Evolutionary conservation across 2,329 filamentous ascomycete species (phyloP), one percentile per base, ranked within the genome.

Genomic region (Penicillium sp.): DNA sequence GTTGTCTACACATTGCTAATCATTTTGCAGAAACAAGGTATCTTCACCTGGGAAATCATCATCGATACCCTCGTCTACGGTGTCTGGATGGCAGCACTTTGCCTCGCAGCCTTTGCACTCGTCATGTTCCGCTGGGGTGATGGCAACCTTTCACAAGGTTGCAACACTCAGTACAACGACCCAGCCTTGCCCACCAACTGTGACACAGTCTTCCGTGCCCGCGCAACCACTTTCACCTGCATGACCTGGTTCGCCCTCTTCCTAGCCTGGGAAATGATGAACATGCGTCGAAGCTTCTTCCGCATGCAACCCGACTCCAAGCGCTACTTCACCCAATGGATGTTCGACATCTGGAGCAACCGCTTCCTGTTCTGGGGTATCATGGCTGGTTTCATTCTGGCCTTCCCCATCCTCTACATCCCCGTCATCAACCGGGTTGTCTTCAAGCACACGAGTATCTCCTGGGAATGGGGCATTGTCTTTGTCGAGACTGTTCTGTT

Each of bases 31-130:
- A 76, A 77, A 62, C 65, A 68, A 43, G 84, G 84, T 46, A 80
- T 90, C 32, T 92, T 92, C 63, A 87, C 84, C 10, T 74, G 74
- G 57, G 82, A 92, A 65, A 76, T 92, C 49, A 74, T 89, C 32
- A 65, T 82, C 46, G 86, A 92, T 62, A 89, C 88, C 76, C 59
- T 86, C 9, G 79, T 88, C 12, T 89, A 90, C 56, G 86, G 86
- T 16, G 55, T 80, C 48, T 81, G 84, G 70, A 87, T 90, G 79
- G 83, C 84, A 2, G 75, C 72, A 2, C 78, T 85, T 45, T 82
- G 77, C 50, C 71, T 84, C 1, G 67, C 71, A 3, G 68, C 75
- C 28, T 85, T 85, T 62, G 67, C 74, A 1, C 68, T 85, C 7
- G 76, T 84, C 11, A 66, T 84, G 41, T 85, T 77, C 55, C 74